Evolutionary conservation across 345 rosid species (phyloP), one percentile per base, ranked within the genome.

Genomic region (Toxicodendron radicans): DNA sequence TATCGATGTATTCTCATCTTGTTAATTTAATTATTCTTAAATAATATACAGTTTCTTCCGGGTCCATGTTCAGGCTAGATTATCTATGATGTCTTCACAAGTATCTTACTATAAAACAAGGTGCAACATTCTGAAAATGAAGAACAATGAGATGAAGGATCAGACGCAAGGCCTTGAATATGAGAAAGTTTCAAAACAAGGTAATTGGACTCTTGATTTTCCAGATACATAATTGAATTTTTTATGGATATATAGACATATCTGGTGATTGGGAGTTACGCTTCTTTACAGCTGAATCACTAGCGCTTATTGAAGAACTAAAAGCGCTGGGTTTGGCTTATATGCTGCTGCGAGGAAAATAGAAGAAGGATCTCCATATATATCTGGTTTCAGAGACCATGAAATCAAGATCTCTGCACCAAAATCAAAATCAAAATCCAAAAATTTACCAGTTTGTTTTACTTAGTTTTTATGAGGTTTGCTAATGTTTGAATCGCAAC

Each of bases 281-380:
- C 43, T 3, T 21, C 32, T 2, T 12, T 79, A 57, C 73, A 75
- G 82, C 65, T 43, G 70, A 79, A 52, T 75, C 14, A 38, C 17
- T 41, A 53, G 75, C 51, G 4, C 68, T 64, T 70, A 58, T 17
- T 68, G 38, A 70, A 75, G 69, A 75, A 33, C 9, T 51, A 30
- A n/a, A 30, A 12, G 64, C n/a, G 7, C 58, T 68, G 70, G 46
- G 48, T 17, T 24, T 21, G 21, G 33, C 49, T n/a, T 24, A 11
- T 56, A 51, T 35, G 20, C 24, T 38, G 58, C 32, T 4, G 2
- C 16, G 11, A 17, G 62, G 38, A 41, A 61, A 69, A 14, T 62
- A 71, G 52, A 30, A 30, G 21, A 18, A 72, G 33, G 9, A 11
- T 51, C 13, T 24, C 63, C 43, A 5, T 38, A 38, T 0, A 38